Percentiles rank a stretch among this genome's conserved stretches.
phyloP scores from a whole-genome alignment of 306 rosid species.

The Benincasa hispida region DNA sequence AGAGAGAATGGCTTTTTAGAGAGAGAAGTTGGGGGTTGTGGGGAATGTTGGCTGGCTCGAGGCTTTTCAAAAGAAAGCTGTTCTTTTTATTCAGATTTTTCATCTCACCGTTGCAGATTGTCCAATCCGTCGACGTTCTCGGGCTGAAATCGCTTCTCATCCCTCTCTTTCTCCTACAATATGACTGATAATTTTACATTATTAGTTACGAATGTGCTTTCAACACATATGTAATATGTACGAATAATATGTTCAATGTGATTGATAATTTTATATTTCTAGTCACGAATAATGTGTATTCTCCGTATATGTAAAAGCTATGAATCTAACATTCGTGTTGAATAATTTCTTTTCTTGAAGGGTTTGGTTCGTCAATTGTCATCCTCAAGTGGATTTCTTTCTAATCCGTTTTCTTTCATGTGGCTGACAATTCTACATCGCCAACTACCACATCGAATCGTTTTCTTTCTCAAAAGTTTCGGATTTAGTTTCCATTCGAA shows the following conservation, averaged over 20 bases:
- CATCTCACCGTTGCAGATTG: neutral
- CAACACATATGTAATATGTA: neutral
- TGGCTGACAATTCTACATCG: no score
- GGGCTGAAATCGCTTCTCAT: neutral
- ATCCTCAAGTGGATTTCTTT: neutral
- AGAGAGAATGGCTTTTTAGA: neutral
- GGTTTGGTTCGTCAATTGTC: neutral
- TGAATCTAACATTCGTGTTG: neutral
- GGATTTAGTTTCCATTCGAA: no score
- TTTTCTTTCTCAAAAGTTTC: no score
- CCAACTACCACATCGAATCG: no score
- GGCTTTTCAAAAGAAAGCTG: slow-evolving; percentile 22
- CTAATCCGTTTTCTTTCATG: neutral
- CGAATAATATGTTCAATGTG: neutral
- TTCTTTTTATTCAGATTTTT: neutral
- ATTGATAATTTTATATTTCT: neutral
- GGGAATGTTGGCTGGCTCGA: slow-evolving; percentile 75
- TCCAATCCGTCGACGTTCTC: neutral
- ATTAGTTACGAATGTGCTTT: neutral
- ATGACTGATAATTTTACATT: neutral
- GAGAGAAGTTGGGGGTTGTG: slow-evolving; percentile 26
- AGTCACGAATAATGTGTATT: neutral
- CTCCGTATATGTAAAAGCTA: neutral
- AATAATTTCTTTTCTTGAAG: neutral
- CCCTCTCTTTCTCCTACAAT: neutral